Evolutionary conservation across 108 stramenopile genomes (phyloP).

Genomic region (Skeletonema grethae): DNA sequence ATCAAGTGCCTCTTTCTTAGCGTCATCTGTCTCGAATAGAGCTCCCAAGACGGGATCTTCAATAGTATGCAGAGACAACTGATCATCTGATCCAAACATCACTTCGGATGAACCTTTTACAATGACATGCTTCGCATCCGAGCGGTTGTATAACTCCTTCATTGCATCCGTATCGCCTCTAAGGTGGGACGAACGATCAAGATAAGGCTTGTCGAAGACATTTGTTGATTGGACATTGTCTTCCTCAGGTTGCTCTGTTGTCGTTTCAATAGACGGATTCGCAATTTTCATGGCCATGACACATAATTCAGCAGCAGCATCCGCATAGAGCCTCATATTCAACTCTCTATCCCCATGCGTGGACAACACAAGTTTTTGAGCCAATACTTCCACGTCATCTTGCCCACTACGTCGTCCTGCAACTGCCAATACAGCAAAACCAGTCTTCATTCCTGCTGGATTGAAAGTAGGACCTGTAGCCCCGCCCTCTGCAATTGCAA

Average conservation of each 20-base stretch:
- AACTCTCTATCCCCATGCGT: conserved; percentile 59
- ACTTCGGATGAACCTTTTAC: conserved; percentile 39
- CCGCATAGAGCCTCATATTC: conserved; percentile 85
- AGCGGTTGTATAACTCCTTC: conserved; percentile 40
- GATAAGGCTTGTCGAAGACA: neutral
- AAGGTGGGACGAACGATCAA: conserved; percentile 70
- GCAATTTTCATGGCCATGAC: conserved; percentile 37
- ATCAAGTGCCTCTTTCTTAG: conserved; percentile 4
- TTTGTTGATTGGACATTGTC: neutral
- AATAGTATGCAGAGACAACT: conserved; percentile 41
- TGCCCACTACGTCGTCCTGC: conserved; percentile 49
- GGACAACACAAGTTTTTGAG: conserved; percentile 61
- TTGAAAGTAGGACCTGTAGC: conserved; percentile 84
- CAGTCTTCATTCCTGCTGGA: conserved; percentile 61
- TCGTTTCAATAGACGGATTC: neutral
- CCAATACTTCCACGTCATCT: conserved; percentile 46
- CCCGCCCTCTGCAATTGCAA: conserved; percentile 77
- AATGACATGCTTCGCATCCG: conserved; percentile 62
- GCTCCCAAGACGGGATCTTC: conserved; percentile 3
- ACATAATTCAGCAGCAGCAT: conserved; percentile 69
- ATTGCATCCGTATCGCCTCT: conserved; percentile 47
- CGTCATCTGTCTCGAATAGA: conserved; percentile 2
- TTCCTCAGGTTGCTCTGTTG: conserved; percentile 1
- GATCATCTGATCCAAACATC: conserved; percentile 25
- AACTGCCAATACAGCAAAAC: conserved; percentile 74